A percentile compares a stretch with the other conserved stretches of the same genome.
Conservation (phyloP, 805 yeast genomes). For the Kurtzmaniella cleridarum region DNA sequence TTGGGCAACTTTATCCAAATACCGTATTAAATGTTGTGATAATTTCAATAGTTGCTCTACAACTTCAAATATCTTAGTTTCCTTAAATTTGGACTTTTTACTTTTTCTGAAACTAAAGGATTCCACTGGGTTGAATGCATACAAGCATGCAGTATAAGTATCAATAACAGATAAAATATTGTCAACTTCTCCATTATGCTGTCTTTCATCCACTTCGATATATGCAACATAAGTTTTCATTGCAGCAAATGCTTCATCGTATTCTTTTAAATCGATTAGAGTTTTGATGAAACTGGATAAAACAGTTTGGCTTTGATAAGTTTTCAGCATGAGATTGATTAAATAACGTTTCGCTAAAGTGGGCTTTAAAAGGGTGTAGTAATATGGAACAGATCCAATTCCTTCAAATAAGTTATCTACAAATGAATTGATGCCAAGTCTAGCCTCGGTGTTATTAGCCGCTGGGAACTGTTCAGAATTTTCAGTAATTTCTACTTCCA, state of each 20-base stretch:
- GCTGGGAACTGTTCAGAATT: constrained; percentile 23
- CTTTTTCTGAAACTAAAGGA: constrained; percentile 14
- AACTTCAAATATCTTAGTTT: constrained; percentile 17
- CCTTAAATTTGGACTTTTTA: constrained; percentile 18
- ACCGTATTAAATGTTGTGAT: constrained; percentile 15
- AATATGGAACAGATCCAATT: constrained; percentile 17
- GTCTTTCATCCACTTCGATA: constrained; percentile 27
- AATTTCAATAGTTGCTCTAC: constrained; percentile 13
- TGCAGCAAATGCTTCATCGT: constrained; percentile 41
- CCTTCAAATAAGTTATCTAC: constrained; percentile 27
- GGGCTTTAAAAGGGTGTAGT: constrained; percentile 17
- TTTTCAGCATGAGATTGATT: constrained; percentile 22
- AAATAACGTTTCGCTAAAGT: constrained; percentile 24
- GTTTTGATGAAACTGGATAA: constrained; percentile 25
- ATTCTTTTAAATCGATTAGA: constrained; percentile 28
- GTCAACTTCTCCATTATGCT: constrained; percentile 21
- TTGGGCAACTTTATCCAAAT: constrained; percentile 18
- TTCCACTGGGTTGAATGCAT: constrained; percentile 32
- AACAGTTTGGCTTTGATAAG: constrained; percentile 35
- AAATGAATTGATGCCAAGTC: constrained; percentile 18
- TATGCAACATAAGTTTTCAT: constrained; percentile 32
- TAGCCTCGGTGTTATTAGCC: constrained; percentile 14
- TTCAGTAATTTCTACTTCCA: constrained; percentile 11
- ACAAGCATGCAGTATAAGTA: constrained; percentile 26
- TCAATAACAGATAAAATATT: constrained; percentile 31